Evolutionary conservation across 208 protist species (phyloP), one percentile per base, ranked within the genome.

Genomic region (Leishmania guyanensis): DNA sequence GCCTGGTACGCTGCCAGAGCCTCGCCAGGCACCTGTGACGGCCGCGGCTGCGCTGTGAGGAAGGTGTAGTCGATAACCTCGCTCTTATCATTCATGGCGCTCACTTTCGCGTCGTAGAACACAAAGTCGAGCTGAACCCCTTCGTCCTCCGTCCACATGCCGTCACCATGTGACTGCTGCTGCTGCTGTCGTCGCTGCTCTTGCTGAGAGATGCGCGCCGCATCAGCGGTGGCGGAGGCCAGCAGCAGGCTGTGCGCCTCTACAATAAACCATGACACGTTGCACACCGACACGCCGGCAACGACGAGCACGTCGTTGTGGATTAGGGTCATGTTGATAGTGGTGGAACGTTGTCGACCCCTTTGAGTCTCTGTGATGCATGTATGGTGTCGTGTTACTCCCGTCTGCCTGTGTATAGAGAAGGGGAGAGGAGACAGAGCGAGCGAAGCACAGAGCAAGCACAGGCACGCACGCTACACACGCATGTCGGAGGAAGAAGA

Each of bases 91-190:
- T 39, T 60, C 26, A 65, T 68, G 12, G 76, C 54, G 62, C 26
- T 72, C 62, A 36, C 53, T 2, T 22, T 62, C 12, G 66, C 20
- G 77, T 87, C 83, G 69, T 82, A 88, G 16, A 91, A 54, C 39
- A 86, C 79, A 86, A 91, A 93, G 75, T 93, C 90, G 33, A 93
- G 50, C n/a, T 90, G 84, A 8, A 43, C n/a, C 3, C 51, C 68
- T 1, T 68, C 86, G 22, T 54, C 16, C 16, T 29, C 46, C 70
- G 16, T 48, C 33, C 2, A 70, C 16, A 46, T 70, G 65, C n/a
- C 48, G 56, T 14, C 71, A 78, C n/a, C 54, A 58, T 20, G 64
- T 50, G 22, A 71, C 29, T 29, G 73, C 79, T 3, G 80, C 77
- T 36, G 85, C 62, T 14, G 58, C 8, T 36, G 86, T 51, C 8